Percentiles rank a stretch among this genome's conserved stretches.
Conservation (phyloP, 2,329 filamentous ascomycete genomes). For the Trichoderma asperellum region DNA sequence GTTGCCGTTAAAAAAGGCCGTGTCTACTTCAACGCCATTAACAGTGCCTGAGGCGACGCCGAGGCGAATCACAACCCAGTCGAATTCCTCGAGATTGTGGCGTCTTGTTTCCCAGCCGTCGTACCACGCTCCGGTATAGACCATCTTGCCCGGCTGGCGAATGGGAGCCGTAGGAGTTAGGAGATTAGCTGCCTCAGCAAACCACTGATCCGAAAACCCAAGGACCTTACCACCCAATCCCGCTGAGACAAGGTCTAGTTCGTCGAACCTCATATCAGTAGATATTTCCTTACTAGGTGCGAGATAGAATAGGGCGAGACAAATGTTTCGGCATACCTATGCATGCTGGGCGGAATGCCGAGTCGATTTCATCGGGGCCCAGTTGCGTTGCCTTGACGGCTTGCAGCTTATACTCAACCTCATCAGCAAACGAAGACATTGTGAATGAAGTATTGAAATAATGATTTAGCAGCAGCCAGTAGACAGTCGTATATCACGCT, state of each 20-base stretch:
- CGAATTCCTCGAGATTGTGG: conserved; percentile 66
- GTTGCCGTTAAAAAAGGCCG: conserved; percentile 80
- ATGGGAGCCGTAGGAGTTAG: conserved; percentile 67
- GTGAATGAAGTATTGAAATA: conserved; percentile 21
- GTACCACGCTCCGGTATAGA: conserved; percentile 71
- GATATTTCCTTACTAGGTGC: neutral
- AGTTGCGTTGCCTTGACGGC: conserved; percentile 54
- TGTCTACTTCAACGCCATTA: conserved; percentile 77
- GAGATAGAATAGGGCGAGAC: neutral
- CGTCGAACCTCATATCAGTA: conserved; percentile 36
- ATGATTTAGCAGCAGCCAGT: neutral
- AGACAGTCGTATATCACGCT: neutral
- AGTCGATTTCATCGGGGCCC: conserved; percentile 60
- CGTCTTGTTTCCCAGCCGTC: conserved; percentile 72
- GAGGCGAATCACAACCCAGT: conserved; percentile 69
- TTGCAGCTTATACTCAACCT: conserved; percentile 61
- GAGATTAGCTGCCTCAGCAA: conserved; percentile 67
- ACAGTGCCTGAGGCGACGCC: conserved; percentile 73
- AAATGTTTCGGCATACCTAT: conserved; percentile 53
- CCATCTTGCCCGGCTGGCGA: conserved; percentile 67
- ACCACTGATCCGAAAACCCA: conserved; percentile 70
- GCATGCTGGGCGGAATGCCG: conserved; percentile 62
- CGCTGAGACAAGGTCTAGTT: conserved; percentile 67
- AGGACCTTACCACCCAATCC: conserved; percentile 66
- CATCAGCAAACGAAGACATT: conserved; percentile 47